Conservation (phyloP, 306 rosid species). For the Medicago lupulina region DNA sequence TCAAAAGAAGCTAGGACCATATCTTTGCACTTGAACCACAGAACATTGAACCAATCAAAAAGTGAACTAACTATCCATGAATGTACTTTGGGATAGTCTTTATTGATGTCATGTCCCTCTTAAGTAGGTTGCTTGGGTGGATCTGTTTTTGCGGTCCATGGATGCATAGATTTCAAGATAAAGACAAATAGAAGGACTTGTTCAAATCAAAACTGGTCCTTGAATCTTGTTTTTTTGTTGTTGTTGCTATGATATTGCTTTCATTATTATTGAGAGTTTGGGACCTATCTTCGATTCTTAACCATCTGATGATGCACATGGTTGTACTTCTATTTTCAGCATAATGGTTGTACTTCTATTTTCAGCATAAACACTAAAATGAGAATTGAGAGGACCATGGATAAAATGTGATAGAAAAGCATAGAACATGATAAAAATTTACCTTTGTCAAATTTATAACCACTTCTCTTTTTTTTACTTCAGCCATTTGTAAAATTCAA, state of each 20-base stretch:
- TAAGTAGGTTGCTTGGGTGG: slow-evolving; percentile 47
- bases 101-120: slow-evolving; percentile 38
- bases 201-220: slow-evolving; percentile 48
- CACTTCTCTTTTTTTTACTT: background rate
- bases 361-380: slow-evolving; percentile 20
- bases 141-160: slow-evolving; percentile 51
- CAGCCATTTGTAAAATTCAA: background rate
- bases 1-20: background rate
- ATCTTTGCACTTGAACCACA: slow-evolving; percentile 5
- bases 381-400: slow-evolving; percentile 23
- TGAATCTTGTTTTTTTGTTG: slow-evolving; percentile 45
- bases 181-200: slow-evolving; percentile 48
- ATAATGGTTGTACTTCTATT: slow-evolving; percentile 39
- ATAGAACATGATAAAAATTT: background rate
- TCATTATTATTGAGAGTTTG: slow-evolving; percentile 33
- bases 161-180: slow-evolving; percentile 44
- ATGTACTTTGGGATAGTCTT: slow-evolving; percentile 42
- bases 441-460: background rate
- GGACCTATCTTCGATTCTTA: slow-evolving; percentile 39
- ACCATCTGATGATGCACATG: slow-evolving; percentile 45
- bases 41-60: slow-evolving; percentile 29
- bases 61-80: slow-evolving; percentile 27
- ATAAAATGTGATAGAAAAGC: slow-evolving; percentile 10
- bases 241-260: slow-evolving; percentile 40
- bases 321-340: slow-evolving; percentile 24